Percentiles rank a stretch among this genome's conserved stretches.
Conservation (phyloP, 2,329 filamentous ascomycete genomes). For the Exserohilum turcica region DNA sequence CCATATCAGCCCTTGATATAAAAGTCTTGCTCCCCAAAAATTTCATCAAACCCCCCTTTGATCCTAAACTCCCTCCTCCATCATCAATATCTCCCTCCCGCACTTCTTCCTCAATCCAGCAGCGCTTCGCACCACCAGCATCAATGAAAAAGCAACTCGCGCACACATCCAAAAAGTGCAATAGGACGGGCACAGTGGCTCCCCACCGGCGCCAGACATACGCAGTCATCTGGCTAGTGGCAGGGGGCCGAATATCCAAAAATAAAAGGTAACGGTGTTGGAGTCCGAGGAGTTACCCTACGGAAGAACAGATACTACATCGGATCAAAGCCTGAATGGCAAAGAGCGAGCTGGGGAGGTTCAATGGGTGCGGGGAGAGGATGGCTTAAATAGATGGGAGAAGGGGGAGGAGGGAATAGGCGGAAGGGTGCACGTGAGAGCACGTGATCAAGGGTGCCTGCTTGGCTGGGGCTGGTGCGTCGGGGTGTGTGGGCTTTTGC, state of each 20-base stretch:
- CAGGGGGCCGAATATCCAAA: background rate
- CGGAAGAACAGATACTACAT: conserved; percentile 19
- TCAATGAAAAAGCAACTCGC: conserved; percentile 13
- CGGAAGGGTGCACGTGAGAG: background rate
- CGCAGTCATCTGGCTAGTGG: conserved; percentile 1
- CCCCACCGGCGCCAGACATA: background rate
- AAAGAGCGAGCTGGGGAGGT: conserved; percentile 9
- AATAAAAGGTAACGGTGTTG: conserved; percentile 1
- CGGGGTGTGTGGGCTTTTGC: no score
- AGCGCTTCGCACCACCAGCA: background rate
- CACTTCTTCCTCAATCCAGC: conserved; percentile 9
- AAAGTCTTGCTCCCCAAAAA: no score
- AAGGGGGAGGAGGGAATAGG: background rate
- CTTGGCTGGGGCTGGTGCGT: background rate
- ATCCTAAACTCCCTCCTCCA: background rate
- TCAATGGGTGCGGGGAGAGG: background rate
- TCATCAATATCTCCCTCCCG: no score
- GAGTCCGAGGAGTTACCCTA: conserved; percentile 11
- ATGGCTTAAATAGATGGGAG: background rate
- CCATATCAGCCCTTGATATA: no score
- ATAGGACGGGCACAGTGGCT: conserved; percentile 10
- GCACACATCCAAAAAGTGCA: conserved; percentile 13
- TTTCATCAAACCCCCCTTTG: no score
- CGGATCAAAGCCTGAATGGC: conserved; percentile 5
- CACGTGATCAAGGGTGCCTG: background rate